Base-by-base conservation (phyloP, 192 early-diverging fungal species). In the Coemansia sp. region DNA sequence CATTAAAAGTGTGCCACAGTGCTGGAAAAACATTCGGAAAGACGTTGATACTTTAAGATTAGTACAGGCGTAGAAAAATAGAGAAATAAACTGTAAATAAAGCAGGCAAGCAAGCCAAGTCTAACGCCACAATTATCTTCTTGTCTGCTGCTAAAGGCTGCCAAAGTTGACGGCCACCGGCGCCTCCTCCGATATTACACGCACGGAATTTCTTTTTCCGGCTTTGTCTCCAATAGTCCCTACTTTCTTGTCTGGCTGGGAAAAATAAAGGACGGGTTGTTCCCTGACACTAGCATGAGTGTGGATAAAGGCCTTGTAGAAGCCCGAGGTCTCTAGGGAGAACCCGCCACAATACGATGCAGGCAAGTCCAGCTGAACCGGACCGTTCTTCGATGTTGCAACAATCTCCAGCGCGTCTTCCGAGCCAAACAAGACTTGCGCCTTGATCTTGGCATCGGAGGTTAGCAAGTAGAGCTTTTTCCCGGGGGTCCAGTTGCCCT, bases 401-500 rank as follows among this genome's bases (percentile, higher is more conserved):
- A 72, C 69, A 49, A 81, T 70, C 44, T 81, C 79, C 37, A 73
- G 60, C 5, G 54, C 19, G 5, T 64, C 71, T 25, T 55, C 71
- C 16, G 59, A 32, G 14, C 59, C 61, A 20, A 81, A 20, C 4
- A 64, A 51, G 16, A 81, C 68, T n/a, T 76, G 74, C 0, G 65
- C 70, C 11, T 63, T 55, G 14, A 81, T 76, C 56, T 70, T 76
- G 42, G 79, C 79, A 5, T 73, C 66, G 19, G 55, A 60, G 2
- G 79, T 81, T 17, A 57, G 60, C 43, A 81, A 58, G 65, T 73
- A 73, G 12, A 81, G 79, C 79, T 76, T 76, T 43, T 73, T 69
- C 19, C 42, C 53, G 8, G 79, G 74, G 43, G 59, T 44, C 79
- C 79, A 81, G 62, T 57, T 65, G 56, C 79, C 79, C 44, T 81